Conservation (phyloP, 2,329 filamentous ascomycete genomes). For the Aspergillus awamori region DNA sequence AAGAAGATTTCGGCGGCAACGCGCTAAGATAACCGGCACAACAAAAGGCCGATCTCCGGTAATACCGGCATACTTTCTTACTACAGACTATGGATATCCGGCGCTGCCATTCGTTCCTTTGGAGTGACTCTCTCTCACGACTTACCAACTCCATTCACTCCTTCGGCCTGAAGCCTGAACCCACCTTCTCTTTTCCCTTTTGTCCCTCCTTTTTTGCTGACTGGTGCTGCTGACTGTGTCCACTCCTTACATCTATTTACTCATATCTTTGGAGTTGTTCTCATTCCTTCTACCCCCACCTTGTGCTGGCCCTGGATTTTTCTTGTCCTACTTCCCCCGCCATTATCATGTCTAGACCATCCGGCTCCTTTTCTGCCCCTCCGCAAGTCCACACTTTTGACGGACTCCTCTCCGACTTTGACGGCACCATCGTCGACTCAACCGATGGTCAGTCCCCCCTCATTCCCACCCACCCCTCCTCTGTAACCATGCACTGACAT, state of each 20-base stretch:
- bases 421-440: constrained; percentile 53
- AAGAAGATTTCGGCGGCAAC: constrained; percentile 37
- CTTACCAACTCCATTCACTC: not conserved
- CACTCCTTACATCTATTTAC: not conserved
- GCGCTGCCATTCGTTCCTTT: not conserved
- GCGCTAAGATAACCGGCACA: constrained; percentile 42
- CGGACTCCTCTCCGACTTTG: constrained; percentile 52
- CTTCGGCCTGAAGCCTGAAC: not conserved
- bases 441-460: constrained; percentile 42
- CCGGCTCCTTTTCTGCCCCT: constrained; percentile 45
- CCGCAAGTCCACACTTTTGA: constrained; percentile 44
- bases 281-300: not conserved
- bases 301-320: not conserved
- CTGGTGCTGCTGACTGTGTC: constrained; percentile 1
- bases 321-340: constrained; percentile 11
- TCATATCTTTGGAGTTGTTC: constrained; percentile 8
- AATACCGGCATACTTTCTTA: not conserved
- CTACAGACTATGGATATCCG: not conserved
- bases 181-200: not conserved
- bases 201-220: not conserved
- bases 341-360: constrained; percentile 33
- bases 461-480: not conserved
- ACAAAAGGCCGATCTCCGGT: constrained; percentile 39
- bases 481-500: not conserved
- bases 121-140: not conserved